Evolutionary conservation across 2,329 filamentous ascomycete species (phyloP).

Genomic region (Sclerotinia nivalis): DNA sequence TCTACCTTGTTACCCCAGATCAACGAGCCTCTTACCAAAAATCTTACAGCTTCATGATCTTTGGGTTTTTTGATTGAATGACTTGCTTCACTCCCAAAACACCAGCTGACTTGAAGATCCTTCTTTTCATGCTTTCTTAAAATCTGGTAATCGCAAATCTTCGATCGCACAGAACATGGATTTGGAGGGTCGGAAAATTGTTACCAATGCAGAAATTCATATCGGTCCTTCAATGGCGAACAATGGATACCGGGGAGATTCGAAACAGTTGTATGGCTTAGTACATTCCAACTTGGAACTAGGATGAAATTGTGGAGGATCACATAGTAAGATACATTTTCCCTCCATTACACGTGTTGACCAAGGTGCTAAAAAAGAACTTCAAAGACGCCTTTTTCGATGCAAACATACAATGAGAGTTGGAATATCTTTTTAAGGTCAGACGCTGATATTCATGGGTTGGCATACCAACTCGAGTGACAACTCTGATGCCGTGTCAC

Average conservation of each 20-base stretch:
- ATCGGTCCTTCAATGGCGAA: conserved; percentile 25
- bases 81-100: conserved; percentile 7
- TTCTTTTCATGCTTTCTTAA: background rate
- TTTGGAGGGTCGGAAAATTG: conserved; percentile 7
- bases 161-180: conserved; percentile 2
- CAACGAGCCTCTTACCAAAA: conserved; percentile 18
- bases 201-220: conserved; percentile 22
- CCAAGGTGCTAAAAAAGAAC: conserved; percentile 9
- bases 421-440: conserved; percentile 11
- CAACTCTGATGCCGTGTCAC: conserved; percentile 18
- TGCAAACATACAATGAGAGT: background rate
- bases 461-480: conserved; percentile 10
- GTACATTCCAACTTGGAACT: conserved; percentile 21
- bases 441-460: conserved; percentile 16
- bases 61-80: conserved; percentile 3
- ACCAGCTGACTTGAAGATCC: conserved; percentile 24
- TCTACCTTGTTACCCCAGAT: conserved; percentile 22
- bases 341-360: conserved; percentile 12
- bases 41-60: background rate
- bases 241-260: conserved; percentile 2
- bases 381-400: conserved; percentile 9
- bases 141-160: background rate
- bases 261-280: background rate
- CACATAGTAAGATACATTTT: conserved; percentile 10
- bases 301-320: conserved; percentile 10